phyloP scores from a whole-genome alignment of 2,329 filamentous ascomycete species.

The Coniochaeta ligniaria region DNA sequence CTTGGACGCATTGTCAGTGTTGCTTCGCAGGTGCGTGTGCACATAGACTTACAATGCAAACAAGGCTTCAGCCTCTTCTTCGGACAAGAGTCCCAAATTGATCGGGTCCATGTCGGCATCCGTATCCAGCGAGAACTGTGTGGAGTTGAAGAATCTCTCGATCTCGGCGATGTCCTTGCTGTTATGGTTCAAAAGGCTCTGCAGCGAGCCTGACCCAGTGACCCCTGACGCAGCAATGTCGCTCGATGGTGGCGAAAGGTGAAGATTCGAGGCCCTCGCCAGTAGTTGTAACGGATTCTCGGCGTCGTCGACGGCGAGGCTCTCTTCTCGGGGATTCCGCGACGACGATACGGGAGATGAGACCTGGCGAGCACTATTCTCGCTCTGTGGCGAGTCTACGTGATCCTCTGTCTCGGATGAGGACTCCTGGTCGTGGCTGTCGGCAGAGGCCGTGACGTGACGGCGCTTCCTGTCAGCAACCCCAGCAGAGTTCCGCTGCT shows the following conservation, averaged over 20 bases:
- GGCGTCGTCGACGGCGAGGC: slow-evolving; percentile 60
- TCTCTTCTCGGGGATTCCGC: slow-evolving; percentile 32
- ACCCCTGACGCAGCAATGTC: slow-evolving; percentile 11
- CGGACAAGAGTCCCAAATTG: slow-evolving; percentile 60
- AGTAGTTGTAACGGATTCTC: slow-evolving; percentile 70
- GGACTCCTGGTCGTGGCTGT: slow-evolving; percentile 13
- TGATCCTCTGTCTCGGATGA: slow-evolving; percentile 18
- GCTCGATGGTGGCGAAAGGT: slow-evolving; percentile 36
- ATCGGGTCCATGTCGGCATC: slow-evolving; percentile 61
- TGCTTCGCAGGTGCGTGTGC: not conserved
- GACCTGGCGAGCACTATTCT: slow-evolving; percentile 10
- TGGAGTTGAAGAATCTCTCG: slow-evolving; percentile 60
- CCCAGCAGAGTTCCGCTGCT: not conserved
- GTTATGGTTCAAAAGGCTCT: slow-evolving; percentile 22
- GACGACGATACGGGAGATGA: slow-evolving; percentile 4
- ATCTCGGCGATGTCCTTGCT: slow-evolving; percentile 34
- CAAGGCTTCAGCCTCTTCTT: slow-evolving; percentile 56
- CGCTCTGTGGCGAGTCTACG: slow-evolving; percentile 20
- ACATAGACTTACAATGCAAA: slow-evolving; percentile 52
- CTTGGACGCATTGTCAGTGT: slow-evolving; percentile 25
- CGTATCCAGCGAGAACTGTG: slow-evolving; percentile 55
- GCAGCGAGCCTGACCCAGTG: slow-evolving; percentile 7
- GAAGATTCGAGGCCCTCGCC: slow-evolving; percentile 63
- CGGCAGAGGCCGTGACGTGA: slow-evolving; percentile 5
- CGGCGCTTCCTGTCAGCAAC: slow-evolving; percentile 9